phyloP scores from a whole-genome alignment of 305 asterid species.

The Solanum chacoense region DNA sequence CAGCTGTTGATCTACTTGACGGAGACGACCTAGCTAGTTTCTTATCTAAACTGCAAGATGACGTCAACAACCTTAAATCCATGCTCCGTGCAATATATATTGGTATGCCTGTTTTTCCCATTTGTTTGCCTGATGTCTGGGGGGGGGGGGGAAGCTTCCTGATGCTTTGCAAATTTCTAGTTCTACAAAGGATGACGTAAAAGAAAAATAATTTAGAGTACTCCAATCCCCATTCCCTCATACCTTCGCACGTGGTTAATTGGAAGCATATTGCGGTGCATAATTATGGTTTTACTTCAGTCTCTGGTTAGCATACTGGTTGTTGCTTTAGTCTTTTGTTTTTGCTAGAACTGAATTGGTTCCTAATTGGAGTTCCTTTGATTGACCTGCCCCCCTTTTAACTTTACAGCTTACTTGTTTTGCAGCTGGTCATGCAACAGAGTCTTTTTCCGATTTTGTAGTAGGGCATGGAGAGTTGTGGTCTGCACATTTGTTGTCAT shows the following conservation, averaged over 20 bases:
- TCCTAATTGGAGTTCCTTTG: not conserved
- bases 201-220: not conserved
- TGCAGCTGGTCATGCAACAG: constrained; percentile 98
- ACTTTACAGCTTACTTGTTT: constrained; percentile 13
- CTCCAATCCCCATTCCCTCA: not conserved
- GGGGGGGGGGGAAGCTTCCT: not conserved
- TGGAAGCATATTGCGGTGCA: not conserved
- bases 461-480: constrained; percentile 97
- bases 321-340: not conserved
- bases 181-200: not conserved
- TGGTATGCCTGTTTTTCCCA: constrained; percentile 27
- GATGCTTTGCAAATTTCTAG: not conserved
- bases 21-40: constrained; percentile 64
- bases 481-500: constrained; percentile 82
- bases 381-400: not conserved
- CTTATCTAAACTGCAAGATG: constrained; percentile 54
- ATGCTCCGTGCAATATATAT: constrained; percentile 91
- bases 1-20: constrained; percentile 70
- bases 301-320: not conserved
- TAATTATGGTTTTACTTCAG: not conserved
- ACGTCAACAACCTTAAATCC: constrained; percentile 72
- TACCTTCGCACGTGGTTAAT: not conserved
- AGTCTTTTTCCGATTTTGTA: constrained; percentile 95
- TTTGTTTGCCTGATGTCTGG: not conserved
- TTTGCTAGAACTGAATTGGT: not conserved